Percentiles rank a stretch among this genome's conserved stretches.
Evolutionary conservation across 2,329 filamentous ascomycete genomes (phyloP).

Genomic region (Fusarium keratoplasticum): DNA sequence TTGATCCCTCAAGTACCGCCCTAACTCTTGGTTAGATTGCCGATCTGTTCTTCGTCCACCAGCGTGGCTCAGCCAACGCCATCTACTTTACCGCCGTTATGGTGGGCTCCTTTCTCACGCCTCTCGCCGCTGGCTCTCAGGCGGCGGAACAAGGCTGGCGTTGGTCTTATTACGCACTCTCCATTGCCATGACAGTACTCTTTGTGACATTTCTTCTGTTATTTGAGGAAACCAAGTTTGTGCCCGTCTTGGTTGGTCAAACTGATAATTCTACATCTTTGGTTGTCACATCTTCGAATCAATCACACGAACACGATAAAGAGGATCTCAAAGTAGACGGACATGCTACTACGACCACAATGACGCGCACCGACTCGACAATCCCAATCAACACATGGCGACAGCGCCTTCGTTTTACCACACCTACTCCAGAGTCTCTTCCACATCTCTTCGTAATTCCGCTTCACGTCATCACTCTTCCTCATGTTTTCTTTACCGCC

Average conservation of each 20-base stretch:
- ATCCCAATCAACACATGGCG: conserved; percentile 35
- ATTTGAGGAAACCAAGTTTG: conserved; percentile 48
- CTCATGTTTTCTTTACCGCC: conserved; percentile 53
- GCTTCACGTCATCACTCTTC: conserved; percentile 45
- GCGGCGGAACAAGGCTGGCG: conserved; percentile 41
- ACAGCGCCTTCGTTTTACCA: conserved; percentile 33
- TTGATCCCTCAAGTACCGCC: rapidly evolving
- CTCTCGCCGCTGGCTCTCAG: conserved; percentile 46
- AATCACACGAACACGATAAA: neutral
- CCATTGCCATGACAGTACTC: conserved; percentile 38
- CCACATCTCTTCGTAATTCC: conserved; percentile 34
- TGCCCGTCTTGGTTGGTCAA: conserved; percentile 28
- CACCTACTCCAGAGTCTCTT: conserved; percentile 33
- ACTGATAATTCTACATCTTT: neutral
- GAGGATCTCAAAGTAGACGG: neutral
- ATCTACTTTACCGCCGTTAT: conserved; percentile 49
- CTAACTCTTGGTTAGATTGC: conserved; percentile 39
- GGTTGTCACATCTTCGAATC: neutral
- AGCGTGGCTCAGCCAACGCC: conserved; percentile 47
- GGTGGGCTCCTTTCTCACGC: conserved; percentile 46
- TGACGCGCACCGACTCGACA: neutral
- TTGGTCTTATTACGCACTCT: conserved; percentile 41
- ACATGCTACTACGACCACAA: neutral
- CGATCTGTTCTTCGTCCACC: conserved; percentile 50
- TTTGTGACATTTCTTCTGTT: conserved; percentile 37